A percentile compares a stretch with the other conserved stretches of the same genome.
Evolutionary conservation across 108 stramenopile species (phyloP).

Genomic region (Cyclotella baltica): DNA sequence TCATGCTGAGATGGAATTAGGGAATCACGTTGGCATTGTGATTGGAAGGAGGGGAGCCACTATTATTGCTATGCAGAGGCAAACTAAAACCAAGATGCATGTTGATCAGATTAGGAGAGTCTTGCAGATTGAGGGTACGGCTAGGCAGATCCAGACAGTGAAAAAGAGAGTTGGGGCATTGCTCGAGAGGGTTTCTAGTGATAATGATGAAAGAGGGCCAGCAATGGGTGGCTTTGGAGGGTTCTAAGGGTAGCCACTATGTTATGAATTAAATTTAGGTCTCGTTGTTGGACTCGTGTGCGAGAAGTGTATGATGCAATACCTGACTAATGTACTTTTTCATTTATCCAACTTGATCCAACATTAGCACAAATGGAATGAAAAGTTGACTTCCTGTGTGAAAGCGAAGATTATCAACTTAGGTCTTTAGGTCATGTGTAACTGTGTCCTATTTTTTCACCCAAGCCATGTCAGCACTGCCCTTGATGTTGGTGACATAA

Average conservation of each 20-base stretch:
- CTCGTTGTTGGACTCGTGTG: too few species aligned
- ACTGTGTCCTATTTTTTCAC: too few species aligned
- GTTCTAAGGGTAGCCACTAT: not conserved
- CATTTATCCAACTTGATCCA: too few species aligned
- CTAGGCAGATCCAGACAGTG: slow-evolving; percentile 82
- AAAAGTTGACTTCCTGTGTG: too few species aligned
- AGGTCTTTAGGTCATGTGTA: too few species aligned
- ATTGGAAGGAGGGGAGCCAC: slow-evolving; percentile 90
- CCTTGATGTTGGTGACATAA: too few species aligned
- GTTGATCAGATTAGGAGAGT: slow-evolving; percentile 87
- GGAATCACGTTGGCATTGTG: slow-evolving; percentile 92
- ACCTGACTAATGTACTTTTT: too few species aligned
- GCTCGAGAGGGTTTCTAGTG: slow-evolving; percentile 76
- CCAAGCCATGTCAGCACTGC: too few species aligned
- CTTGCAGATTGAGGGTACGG: slow-evolving; percentile 89
- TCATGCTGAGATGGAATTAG: slow-evolving; percentile 87
- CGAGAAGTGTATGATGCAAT: too few species aligned
- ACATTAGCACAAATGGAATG: too few species aligned
- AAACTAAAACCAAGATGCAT: slow-evolving; percentile 91
- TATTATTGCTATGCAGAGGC: slow-evolving; percentile 90
- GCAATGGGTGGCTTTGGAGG: slow-evolving; percentile 14
- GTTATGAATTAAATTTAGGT: too few species aligned
- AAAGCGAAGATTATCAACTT: too few species aligned
- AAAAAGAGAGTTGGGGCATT: slow-evolving; percentile 84
- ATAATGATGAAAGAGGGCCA: slow-evolving; percentile 39